Base-by-base conservation (phyloP, 495 filamentous ascomycete species). In the Penicillium coprophilum region DNA sequence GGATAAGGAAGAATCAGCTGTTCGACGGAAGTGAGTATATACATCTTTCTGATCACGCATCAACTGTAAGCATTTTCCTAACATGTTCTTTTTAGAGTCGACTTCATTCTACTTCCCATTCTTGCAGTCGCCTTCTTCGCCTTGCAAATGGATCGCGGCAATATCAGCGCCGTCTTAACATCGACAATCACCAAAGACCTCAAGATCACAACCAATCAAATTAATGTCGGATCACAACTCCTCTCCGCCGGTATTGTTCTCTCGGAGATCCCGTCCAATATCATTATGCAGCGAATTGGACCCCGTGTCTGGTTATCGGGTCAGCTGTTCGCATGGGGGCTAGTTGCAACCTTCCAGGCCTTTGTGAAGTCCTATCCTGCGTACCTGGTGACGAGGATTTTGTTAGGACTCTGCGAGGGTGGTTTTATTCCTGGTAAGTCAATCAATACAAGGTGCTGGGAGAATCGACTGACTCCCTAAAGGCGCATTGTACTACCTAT, bases 401-500 rank as follows among this genome's bases (percentile, higher is more conserved):
- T 85, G 2, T 70, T 85, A 5, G 83, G 81, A n/a, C 67, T 83
- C 48, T 77, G 77, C 41, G 84, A 86, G 54, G 77, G 78, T 4
- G 83, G 82, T 1, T 86, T 84, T 58, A 85, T 85, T 53, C 83
- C 83, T 12, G 82, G 78, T 73, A 56, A 2, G 34, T 12, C 0
- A 1, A 28, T 28, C 10, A 6, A 2, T 6, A 38, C 13, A 9
- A 17, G 8, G 6, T 7, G 2, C 64, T 87, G 12, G 40, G 27
- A 10, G 4, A 2, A 8, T 8, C 23, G 11, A 19, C 21, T 50
- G 8, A 86, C 82, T 56, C 81, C 84, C 17, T 15, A 4, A 31
- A 43, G 89, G 86, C 23, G 77, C 79, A 4, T 67, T 86, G 1
- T 86, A 80, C 46, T 83, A 82, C 23, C 71, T 85, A 23, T 82